A percentile compares a stretch with the other conserved stretches of the same genome.
These are phyloP conservation scores for Austroboletus olivaceoglutinosus DNA, from an alignment of 1,284 basidiomycete species.

Conservation along the genomic window DNA sequence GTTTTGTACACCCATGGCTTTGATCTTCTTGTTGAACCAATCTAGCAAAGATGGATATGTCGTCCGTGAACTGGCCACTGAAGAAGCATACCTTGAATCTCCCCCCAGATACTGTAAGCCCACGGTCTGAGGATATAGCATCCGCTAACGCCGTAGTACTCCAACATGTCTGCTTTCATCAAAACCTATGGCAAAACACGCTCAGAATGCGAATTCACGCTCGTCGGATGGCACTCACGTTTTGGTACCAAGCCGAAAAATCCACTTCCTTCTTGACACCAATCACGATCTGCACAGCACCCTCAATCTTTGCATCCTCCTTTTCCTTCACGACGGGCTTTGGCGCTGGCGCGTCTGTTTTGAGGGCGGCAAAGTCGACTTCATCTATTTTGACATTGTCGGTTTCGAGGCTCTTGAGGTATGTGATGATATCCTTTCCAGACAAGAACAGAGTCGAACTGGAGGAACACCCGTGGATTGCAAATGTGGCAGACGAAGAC, in stretches of 20 bases:
- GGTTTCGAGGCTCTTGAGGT: slow-evolving; percentile 70
- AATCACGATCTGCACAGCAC: slow-evolving; percentile 87
- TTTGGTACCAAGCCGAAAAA: slow-evolving; percentile 93
- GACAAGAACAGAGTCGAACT: slow-evolving; percentile 73
- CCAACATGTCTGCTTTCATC: slow-evolving; percentile 97
- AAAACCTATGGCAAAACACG: slow-evolving; percentile 63
- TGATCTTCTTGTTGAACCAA: slow-evolving; percentile 93
- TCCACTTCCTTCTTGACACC: slow-evolving; percentile 94
- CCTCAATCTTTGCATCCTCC: slow-evolving; percentile 80
- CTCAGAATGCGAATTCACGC: slow-evolving; percentile 3
- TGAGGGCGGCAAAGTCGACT: slow-evolving; percentile 71
- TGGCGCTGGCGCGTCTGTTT: slow-evolving; percentile 42
- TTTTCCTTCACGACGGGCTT: slow-evolving; percentile 57
- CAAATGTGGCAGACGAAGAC: slow-evolving; percentile 60
- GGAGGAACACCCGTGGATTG: slow-evolving; percentile 74
- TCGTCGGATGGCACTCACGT: slow-evolving; percentile 48
- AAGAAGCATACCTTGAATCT: slow-evolving; percentile 75
- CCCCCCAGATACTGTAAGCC: slow-evolving; percentile 97
- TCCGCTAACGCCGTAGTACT: slow-evolving; percentile 98
- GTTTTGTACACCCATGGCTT: slow-evolving; percentile 94
- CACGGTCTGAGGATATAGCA: slow-evolving; percentile 99
- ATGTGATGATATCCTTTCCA: slow-evolving; percentile 70
- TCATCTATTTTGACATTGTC: slow-evolving; percentile 62
- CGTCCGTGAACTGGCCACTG: slow-evolving; percentile 34
- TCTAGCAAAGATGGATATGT: slow-evolving; percentile 41